Evolutionary conservation across 2,329 filamentous ascomycete genomes (phyloP).

Genomic region (Fusarium sterilihyphosum): DNA sequence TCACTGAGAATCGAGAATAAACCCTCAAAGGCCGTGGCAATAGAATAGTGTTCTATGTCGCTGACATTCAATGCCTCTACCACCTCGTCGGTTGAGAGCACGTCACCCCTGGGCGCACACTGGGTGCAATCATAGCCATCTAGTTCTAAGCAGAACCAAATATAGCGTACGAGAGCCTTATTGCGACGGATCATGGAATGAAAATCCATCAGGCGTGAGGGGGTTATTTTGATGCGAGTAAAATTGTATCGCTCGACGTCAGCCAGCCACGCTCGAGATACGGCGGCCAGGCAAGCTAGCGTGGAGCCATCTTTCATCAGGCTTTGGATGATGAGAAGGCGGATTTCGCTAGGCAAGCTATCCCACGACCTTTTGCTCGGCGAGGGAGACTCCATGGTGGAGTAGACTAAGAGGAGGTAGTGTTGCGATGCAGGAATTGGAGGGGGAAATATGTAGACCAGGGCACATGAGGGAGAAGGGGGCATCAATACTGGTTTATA

Average conservation of each 20-base stretch:
- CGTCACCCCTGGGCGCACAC: not conserved
- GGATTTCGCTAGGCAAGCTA: not conserved
- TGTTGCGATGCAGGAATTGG: not conserved
- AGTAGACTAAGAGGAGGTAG: not conserved
- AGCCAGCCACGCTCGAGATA: not conserved
- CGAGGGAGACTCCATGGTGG: not conserved
- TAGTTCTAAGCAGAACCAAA: not conserved
- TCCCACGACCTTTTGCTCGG: not conserved
- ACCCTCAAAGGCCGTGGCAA: slow-evolving; percentile 52
- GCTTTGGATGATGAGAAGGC: not conserved
- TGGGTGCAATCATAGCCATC: not conserved
- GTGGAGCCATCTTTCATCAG: not conserved
- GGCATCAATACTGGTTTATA: not conserved
- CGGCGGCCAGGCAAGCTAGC: not conserved
- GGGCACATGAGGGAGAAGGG: not conserved
- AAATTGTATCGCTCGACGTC: not conserved
- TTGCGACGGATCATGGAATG: not conserved
- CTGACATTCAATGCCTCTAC: not conserved
- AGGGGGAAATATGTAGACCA: not conserved
- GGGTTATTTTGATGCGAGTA: not conserved
- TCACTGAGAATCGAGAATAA: slow-evolving; percentile 45
- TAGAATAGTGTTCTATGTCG: not conserved
- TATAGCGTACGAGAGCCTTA: not conserved
- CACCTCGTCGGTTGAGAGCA: not conserved
- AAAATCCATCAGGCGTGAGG: not conserved